These are phyloP conservation scores for Basidiobolus meristosporus DNA, from an alignment of 371 early-diverging fungal species.

Conservation along the genomic window DNA sequence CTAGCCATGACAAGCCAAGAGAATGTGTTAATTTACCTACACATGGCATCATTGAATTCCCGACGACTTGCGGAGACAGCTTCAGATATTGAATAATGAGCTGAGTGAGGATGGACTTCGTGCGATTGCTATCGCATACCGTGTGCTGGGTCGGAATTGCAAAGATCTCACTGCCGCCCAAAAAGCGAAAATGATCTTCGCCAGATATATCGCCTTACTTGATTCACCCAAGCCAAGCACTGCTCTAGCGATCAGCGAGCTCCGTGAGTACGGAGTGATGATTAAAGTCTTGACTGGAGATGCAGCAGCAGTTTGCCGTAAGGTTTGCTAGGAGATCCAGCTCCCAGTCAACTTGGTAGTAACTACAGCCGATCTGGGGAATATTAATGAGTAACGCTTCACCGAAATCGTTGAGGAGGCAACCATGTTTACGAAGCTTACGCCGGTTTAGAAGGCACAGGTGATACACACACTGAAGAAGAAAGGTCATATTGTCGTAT, in stretches of 20 bases:
- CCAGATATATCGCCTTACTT: constrained; percentile 12
- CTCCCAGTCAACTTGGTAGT: constrained; percentile 11
- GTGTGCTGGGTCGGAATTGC: constrained; percentile 11
- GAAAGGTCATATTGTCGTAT: neutral
- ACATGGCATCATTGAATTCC: too few relatives aligned
- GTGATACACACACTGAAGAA: constrained; percentile 2
- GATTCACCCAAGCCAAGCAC: constrained; percentile 14
- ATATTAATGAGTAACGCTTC: constrained; percentile 8
- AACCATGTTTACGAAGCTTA: constrained; percentile 26
- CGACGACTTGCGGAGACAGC: too few relatives aligned
- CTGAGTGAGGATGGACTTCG: too few relatives aligned
- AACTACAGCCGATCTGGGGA: constrained; percentile 10
- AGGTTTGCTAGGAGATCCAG: constrained; percentile 12
- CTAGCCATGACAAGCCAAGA: too few relatives aligned
- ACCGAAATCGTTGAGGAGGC: constrained; percentile 7
- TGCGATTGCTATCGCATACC: constrained; percentile 12
- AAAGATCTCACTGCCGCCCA: constrained; percentile 5
- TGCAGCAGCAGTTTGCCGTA: constrained; percentile 12
- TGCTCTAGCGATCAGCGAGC: constrained; percentile 11
- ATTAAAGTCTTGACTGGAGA: constrained; percentile 18
- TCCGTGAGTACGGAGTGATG: constrained; percentile 7
- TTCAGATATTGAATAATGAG: too few relatives aligned
- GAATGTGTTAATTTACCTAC: too few relatives aligned
- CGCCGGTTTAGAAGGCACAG: constrained; percentile 20
- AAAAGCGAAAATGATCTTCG: constrained; percentile 11